phyloP scores from a whole-genome alignment of 2,329 filamentous ascomycete genomes.

The Hypoxylon sp. region DNA sequence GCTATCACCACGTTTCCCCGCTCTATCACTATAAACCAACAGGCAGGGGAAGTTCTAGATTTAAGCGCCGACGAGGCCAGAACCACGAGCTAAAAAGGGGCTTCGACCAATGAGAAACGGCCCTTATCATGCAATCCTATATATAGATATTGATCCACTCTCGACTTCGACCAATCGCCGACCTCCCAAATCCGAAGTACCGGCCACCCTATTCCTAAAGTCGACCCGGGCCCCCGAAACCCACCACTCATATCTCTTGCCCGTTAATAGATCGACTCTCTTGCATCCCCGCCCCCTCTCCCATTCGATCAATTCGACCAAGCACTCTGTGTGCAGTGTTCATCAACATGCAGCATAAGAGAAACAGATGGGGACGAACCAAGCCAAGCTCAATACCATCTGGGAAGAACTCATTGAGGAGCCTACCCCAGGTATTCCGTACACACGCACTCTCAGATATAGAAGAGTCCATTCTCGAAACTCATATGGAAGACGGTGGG shows the following conservation, averaged over 20 bases:
- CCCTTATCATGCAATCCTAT: conserved; percentile 26
- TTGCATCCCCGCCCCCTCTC: conserved; percentile 9
- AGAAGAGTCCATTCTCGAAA: conserved; percentile 12
- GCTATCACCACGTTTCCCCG: conserved; percentile 30
- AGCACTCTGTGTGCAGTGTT: conserved; percentile 11
- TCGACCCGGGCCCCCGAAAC: conserved; percentile 25
- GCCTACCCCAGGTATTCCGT: no score
- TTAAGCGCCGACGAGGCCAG: conserved; percentile 36
- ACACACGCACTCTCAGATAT: conserved; percentile 16
- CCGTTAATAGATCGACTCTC: conserved; percentile 19
- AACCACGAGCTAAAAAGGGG: conserved; percentile 29
- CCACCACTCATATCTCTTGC: conserved; percentile 17
- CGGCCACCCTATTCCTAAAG: conserved; percentile 33
- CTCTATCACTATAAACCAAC: conserved; percentile 19
- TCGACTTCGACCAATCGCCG: conserved; percentile 18
- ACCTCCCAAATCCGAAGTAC: conserved; percentile 28
- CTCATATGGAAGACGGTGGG: conserved; percentile 15
- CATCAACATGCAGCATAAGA: conserved; percentile 16
- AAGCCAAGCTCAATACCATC: conserved; percentile 14
- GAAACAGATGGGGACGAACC: conserved; percentile 7
- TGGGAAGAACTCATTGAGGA: conserved; percentile 1
- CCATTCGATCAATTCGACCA: conserved; percentile 32
- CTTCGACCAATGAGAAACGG: conserved; percentile 23
- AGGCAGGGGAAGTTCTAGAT: conserved; percentile 16
- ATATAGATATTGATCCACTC: conserved; percentile 28